These are phyloP conservation scores for Paracamarosporium sp. DNA, from an alignment of 2,329 filamentous ascomycete species.

Conservation along the genomic window DNA sequence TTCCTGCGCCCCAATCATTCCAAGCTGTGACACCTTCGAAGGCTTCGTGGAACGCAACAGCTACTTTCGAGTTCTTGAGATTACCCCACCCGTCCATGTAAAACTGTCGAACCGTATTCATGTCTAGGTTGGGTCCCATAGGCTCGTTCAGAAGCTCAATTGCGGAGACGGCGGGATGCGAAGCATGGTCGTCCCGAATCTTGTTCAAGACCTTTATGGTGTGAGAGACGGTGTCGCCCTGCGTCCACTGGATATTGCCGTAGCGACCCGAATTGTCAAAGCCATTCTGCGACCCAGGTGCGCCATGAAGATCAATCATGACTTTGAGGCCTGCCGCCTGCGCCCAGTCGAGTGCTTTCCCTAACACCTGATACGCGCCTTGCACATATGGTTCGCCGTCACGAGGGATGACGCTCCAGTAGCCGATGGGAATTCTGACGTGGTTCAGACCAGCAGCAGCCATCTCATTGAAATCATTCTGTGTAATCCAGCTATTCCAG, in stretches of 20 bases:
- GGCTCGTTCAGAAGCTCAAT: constrained; percentile 59
- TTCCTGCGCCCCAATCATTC: constrained; percentile 53
- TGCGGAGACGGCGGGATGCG: constrained; percentile 53
- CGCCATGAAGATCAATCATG: constrained; percentile 72
- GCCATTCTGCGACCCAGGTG: constrained; percentile 69
- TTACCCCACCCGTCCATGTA: constrained; percentile 58
- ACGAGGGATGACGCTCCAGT: constrained; percentile 65
- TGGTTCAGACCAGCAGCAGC: constrained; percentile 66
- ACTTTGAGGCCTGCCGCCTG: constrained; percentile 65
- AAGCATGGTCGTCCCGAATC: constrained; percentile 54
- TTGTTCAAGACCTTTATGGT: constrained; percentile 54
- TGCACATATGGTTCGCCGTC: constrained; percentile 67
- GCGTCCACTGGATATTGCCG: constrained; percentile 54
- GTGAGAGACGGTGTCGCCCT: constrained; percentile 50
- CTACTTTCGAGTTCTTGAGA: constrained; percentile 49
- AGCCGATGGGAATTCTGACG: constrained; percentile 70
- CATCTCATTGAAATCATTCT: constrained; percentile 63
- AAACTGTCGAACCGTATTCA: constrained; percentile 53
- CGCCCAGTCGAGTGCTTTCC: constrained; percentile 66
- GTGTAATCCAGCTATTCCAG: constrained; percentile 65
- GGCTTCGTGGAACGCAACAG: constrained; percentile 55
- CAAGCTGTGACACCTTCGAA: constrained; percentile 54
- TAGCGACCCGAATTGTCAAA: constrained; percentile 70
- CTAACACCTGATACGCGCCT: constrained; percentile 65
- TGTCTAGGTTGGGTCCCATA: constrained; percentile 50